Base-by-base conservation (phyloP, 768 basidiomycete species). In the Leccinum fibrillosum region DNA sequence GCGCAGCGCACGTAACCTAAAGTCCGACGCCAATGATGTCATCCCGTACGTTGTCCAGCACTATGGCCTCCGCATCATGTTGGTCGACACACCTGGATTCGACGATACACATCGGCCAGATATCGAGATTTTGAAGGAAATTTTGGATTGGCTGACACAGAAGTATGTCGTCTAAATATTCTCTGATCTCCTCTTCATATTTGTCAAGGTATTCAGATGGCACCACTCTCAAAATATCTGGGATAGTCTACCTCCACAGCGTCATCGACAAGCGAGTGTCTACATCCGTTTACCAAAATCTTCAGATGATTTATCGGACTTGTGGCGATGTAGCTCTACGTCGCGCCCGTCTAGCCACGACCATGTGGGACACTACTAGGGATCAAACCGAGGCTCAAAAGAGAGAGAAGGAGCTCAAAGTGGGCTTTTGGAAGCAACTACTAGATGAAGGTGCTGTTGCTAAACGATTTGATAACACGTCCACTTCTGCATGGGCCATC, bases 201-300 rank as follows among this genome's bases (percentile, higher is more conserved):
- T 19, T 30, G 23, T 28, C 9, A 28, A 28, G 28, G 28, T 28
- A 28, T 28, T 10, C 9, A 28, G 9, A 28, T 28, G 28, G 9
- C 28, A 28, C 28, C 28, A 28, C 9, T 28, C 2, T 28, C 28
- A 28, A 28, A 2, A 28, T 28, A 28, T 28, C 64, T 23, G 77
- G 77, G 8, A 60, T 77, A 32, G 54, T 77, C 23, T 75, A 74
- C 49, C 45, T 72, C 13, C 70, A 74, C 51, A 65, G 68, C 26
- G 75, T 77, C 51, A 65, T 71, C 25, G 71, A 75, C 52, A 73
- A 61, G 34, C 69, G 71, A 2, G 64, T 78, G 65, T 58, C 65
- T 11, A 73, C 71, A 10, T 68, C 72, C 11, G 57, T 60, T 5
- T 47, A 49, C 25, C 66, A 64, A 35, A 74, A 74, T 55, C 68